Base-by-base conservation (phyloP, 805 yeast species). In the Gaillardinia entomophila region DNA sequence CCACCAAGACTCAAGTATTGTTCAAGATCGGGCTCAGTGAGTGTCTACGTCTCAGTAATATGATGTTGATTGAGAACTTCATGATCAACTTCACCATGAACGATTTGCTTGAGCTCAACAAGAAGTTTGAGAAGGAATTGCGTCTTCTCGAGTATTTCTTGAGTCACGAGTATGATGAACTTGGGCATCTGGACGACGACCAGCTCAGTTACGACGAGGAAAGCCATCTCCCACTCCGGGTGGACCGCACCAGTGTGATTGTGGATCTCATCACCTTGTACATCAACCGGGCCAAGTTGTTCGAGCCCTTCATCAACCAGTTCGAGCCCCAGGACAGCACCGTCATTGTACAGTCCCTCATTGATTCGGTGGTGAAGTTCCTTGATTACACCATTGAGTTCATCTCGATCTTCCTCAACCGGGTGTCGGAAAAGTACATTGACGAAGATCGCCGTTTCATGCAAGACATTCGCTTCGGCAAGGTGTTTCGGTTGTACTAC, bases 51-150 rank as follows among this genome's bases (percentile, higher is more conserved):
- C 49, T 60, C 25, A 67, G 75, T 12, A 73, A 74, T 32, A 62
- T 64, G 45, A 65, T 71, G 58, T 53, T 71, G 33, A 72, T 73
- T 35, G 78, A 73, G 37, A 71, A 70, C 32, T 72, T 70, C 40
- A 67, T 70, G 62, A 57, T 62, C 22, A 62, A 70, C 24, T 66
- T 71, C 34, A 54, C 60, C 11, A 54, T 62, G 35, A 52, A 57
- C n/a, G 66, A 68, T 32, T 55, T 73, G 15, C 32, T 58, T 34
- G 52, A 51, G 3, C 59, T 73, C 28, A 72, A 70, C 36, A 49
- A 41, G 12, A 55, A 57, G 22, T 72, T 68, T 46, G 63, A 62
- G 13, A 50, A 56, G 28, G 78, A 73, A 45, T 60, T 63, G 26
- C 50, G 54, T 39, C 50, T 43, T 31, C 54, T 52, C 31, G 64